A percentile compares a stretch with the other conserved stretches of the same genome.
These are phyloP conservation scores for Microbotryum violaceum DNA, from an alignment of 1,284 basidiomycete genomes.

Conservation along the genomic window DNA sequence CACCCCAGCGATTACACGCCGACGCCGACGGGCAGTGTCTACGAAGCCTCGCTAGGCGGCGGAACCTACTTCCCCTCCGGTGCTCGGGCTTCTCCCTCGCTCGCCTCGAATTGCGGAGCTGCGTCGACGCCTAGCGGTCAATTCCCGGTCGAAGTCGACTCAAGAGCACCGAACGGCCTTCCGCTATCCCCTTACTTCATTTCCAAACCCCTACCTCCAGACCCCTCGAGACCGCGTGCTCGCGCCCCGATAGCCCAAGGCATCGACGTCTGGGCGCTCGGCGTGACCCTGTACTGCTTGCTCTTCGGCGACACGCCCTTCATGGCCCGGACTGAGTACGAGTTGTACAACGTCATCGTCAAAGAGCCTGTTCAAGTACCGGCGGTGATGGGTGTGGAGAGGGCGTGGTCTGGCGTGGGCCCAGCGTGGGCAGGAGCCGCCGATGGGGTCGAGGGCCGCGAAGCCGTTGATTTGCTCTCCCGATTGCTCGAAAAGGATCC, in stretches of 20 bases:
- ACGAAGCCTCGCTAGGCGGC: neutral
- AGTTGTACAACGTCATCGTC: slow-evolving; percentile 76
- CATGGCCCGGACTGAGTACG: slow-evolving; percentile 60
- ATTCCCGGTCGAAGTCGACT: neutral
- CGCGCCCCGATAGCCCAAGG: slow-evolving; percentile 72
- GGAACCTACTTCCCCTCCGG: slow-evolving; percentile 20
- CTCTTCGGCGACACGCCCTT: slow-evolving; percentile 79
- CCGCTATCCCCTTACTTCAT: slow-evolving; percentile 24
- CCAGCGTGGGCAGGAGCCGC: slow-evolving; percentile 35
- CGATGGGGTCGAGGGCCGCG: slow-evolving; percentile 49
- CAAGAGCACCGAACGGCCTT: slow-evolving; percentile 11
- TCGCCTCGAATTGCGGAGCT: slow-evolving; percentile 20
- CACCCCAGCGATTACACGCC: slow-evolving; percentile 38
- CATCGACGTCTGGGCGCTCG: slow-evolving; percentile 98
- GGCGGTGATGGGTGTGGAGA: slow-evolving; percentile 59
- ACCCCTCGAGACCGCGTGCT: slow-evolving; percentile 12
- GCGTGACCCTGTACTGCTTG: slow-evolving; percentile 93
- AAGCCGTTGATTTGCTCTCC: slow-evolving; percentile 65
- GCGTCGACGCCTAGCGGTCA: neutral
- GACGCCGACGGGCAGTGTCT: slow-evolving; percentile 20
- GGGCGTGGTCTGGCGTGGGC: slow-evolving; percentile 52
- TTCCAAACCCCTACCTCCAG: slow-evolving; percentile 25
- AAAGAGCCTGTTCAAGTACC: slow-evolving; percentile 67
- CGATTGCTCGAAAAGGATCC: slow-evolving; percentile 77
- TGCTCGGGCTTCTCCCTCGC: slow-evolving; percentile 25